Percentiles rank a stretch among this genome's conserved stretches.
These are phyloP conservation scores for Ophiostoma angusticollis DNA, from an alignment of 2,329 filamentous ascomycete species.

Conservation along the genomic window DNA sequence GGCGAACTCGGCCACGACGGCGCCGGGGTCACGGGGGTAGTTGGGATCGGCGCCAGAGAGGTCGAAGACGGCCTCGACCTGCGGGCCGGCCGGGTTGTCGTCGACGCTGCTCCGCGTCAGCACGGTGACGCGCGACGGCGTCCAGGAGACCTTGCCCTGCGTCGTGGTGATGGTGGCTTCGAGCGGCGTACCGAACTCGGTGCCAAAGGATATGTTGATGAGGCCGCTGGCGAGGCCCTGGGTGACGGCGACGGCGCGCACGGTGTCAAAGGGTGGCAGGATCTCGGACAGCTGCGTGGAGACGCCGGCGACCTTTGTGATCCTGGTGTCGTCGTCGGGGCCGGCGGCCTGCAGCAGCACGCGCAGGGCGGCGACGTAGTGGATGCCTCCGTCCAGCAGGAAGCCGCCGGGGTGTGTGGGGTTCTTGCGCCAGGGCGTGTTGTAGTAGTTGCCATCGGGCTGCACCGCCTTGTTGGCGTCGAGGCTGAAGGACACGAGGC, in stretches of 20 bases:
- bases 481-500: conserved; percentile 24
- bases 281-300: conserved; percentile 40
- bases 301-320: conserved; percentile 39
- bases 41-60: conserved; percentile 12
- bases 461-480: conserved; percentile 31
- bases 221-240: conserved; percentile 16
- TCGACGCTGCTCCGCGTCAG: conserved; percentile 4
- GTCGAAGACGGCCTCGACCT: conserved; percentile 9
- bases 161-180: conserved; percentile 19
- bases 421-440: conserved; percentile 48
- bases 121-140: conserved; percentile 14
- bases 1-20: conserved; percentile 20
- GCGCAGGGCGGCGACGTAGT: conserved; percentile 52
- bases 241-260: conserved; percentile 37
- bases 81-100: not conserved
- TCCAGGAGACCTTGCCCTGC: conserved; percentile 18
- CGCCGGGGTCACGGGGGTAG: conserved; percentile 11
- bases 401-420: conserved; percentile 66
- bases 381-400: conserved; percentile 63
- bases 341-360: conserved; percentile 37
- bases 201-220: conserved; percentile 20
- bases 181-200: conserved; percentile 19
- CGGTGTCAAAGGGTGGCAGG: conserved; percentile 53
- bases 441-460: conserved; percentile 31
- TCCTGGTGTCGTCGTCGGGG: conserved; percentile 19